Percentiles rank a stretch among this genome's conserved stretches.
These are phyloP conservation scores for Clarkia xantiana DNA, from an alignment of 345 rosid genomes.

Conservation along the genomic window DNA sequence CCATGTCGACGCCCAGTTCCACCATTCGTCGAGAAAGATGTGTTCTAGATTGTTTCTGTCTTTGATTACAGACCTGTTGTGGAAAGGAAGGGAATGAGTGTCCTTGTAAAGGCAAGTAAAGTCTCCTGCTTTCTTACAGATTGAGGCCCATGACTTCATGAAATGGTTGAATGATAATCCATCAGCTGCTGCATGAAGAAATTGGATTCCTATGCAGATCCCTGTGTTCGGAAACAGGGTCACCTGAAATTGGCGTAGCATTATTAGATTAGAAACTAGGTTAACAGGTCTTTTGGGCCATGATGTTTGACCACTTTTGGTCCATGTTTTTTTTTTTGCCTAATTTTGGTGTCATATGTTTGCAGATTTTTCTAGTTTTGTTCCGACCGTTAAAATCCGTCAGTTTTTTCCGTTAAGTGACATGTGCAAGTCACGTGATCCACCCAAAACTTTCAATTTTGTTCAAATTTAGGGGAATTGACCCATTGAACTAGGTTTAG, in stretches of 20 bases:
- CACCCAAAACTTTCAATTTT: too few species aligned
- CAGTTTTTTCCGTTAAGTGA: too few species aligned
- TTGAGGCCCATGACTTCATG: conserved; percentile 27
- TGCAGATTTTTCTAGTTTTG: too few species aligned
- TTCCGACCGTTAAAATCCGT: too few species aligned
- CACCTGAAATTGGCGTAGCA: too few species aligned
- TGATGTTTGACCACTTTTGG: too few species aligned
- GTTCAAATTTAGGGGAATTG: too few species aligned
- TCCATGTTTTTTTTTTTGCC: too few species aligned
- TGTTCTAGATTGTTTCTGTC: conserved; percentile 12
- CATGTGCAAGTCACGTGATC: too few species aligned
- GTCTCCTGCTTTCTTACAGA: conserved; percentile 4
- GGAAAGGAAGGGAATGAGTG: conserved; percentile 3
- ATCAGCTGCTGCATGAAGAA: conserved; percentile 21
- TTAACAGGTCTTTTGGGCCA: too few species aligned
- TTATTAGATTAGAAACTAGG: not conserved
- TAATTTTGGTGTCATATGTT: too few species aligned
- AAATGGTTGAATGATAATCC: conserved; percentile 25
- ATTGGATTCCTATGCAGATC: conserved; percentile 15
- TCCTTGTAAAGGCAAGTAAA: not conserved
- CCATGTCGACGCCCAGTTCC: not conserved
- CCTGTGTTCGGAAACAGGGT: conserved; percentile 29
- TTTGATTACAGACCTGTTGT: conserved; percentile 9
- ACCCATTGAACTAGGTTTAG: too few species aligned
- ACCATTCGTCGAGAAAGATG: conserved; percentile 7